Base-by-base conservation (phyloP, 2,329 filamentous ascomycete genomes). In the Aspergillus neoniger region DNA sequence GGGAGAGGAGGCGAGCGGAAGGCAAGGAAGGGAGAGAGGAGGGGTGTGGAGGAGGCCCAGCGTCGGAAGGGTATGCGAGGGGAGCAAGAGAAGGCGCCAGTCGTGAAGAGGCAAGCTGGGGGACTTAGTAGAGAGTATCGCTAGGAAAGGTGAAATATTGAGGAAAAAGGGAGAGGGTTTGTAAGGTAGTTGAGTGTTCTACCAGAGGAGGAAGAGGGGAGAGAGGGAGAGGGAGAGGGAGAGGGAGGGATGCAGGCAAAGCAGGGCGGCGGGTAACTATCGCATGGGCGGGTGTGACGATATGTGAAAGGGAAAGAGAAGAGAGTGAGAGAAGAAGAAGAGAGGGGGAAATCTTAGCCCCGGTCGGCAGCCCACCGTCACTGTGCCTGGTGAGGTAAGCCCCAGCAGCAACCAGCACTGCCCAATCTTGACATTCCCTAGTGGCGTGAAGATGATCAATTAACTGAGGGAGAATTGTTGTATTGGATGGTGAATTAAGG, bases 11-110 rank as follows among this genome's bases (percentile, higher is more conserved):
- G 63, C 64, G 36, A 39, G 59, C 49, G 50, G 63, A 66, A 62
- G 65, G 64, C 61, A 65, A 63, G 59, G 64, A 58, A 60, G 60
- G 48, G 54, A 57, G 41, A 47, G 30, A 49, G 54, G 43, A 23
- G 41, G 43, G 48, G 47, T 25, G 51, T 51, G 36, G 50, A 55
- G 38, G 53, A 57, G 41, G 30, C 43, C 30, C 28, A 44, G 41
- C 47, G 55, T 48, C 44, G 44, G 41, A 44, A 36, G 41, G 19
- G 41, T 19, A 44, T 44, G 41, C 19, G 59, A 58, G 44, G 43
- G 53, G 59, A 61, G 60, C 52, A 61, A 56, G 59, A 60, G 48
- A 62, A 57, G 55, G 58, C 32, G 39, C 54, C 30, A 49, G 15
- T 58, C 23, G 57, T 23, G 32, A 43, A 48, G n/a, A 56, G 39